These are phyloP conservation scores for Aspergillus floridensis DNA, from an alignment of 2,329 filamentous ascomycete genomes.

Conservation along the genomic window DNA sequence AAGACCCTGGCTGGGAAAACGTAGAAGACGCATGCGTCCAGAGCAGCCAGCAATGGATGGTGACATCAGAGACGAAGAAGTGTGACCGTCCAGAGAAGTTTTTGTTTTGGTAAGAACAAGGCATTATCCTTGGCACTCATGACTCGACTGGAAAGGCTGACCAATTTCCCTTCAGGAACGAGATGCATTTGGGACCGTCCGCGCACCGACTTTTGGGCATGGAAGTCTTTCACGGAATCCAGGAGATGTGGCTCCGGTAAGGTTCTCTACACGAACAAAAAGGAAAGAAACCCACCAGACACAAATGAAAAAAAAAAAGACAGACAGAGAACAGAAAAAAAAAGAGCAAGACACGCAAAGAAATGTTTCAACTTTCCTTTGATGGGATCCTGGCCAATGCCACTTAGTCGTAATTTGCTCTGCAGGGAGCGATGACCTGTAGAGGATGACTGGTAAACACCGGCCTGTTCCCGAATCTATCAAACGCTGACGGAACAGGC, in stretches of 20 bases:
- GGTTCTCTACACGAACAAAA: conserved; percentile 3
- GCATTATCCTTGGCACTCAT: conserved; percentile 7
- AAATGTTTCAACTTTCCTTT: conserved; percentile 1
- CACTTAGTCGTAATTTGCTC: neutral
- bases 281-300: neutral
- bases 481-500: conserved; percentile 2
- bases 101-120: conserved; percentile 40
- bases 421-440: conserved; percentile 1
- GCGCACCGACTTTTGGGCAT: conserved; percentile 39
- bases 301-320: conserved; percentile 3
- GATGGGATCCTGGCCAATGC: neutral
- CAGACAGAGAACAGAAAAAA: neutral
- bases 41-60: conserved; percentile 26
- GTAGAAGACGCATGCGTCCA: conserved; percentile 36
- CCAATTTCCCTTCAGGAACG: conserved; percentile 33
- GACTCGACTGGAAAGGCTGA: conserved; percentile 3
- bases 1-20: conserved; percentile 36
- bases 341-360: neutral
- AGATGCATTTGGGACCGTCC: conserved; percentile 40
- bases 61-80: conserved; percentile 30
- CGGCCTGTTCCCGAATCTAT: conserved; percentile 9
- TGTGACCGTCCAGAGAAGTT: conserved; percentile 39
- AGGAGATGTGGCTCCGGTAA: conserved; percentile 31
- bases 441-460: neutral
- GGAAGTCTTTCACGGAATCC: conserved; percentile 39